Percentiles rank a stretch among this genome's conserved stretches.
Conservation (phyloP, 345 rosid species). For the Heritiera littoralis region DNA sequence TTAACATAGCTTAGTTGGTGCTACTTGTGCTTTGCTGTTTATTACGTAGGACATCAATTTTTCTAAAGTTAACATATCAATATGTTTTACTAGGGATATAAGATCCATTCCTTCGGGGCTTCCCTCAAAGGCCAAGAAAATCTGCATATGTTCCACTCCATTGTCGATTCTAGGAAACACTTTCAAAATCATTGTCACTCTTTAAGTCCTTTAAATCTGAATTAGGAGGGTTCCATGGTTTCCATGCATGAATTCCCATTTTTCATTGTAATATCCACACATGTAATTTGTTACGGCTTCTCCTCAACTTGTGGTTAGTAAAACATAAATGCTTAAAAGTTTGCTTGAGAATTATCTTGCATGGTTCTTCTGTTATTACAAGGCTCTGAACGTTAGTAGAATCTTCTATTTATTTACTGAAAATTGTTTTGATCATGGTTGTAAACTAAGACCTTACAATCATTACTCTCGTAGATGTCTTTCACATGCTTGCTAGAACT, state of each 20-base stretch:
- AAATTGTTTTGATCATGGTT: not conserved
- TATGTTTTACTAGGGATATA: not conserved
- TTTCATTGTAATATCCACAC: not conserved
- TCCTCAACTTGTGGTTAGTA: no score
- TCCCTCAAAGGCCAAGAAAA: not conserved
- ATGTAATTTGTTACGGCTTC: not conserved
- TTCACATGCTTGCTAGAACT: not conserved
- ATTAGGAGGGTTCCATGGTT: not conserved
- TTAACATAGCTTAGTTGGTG: not conserved
- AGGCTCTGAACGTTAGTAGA: not conserved
- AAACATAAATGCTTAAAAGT: no score
- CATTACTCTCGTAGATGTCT: not conserved
- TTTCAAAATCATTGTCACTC: not conserved
- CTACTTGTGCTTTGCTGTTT: not conserved
- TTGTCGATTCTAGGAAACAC: not conserved
- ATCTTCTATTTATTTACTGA: conserved; percentile 9
- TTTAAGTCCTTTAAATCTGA: conserved; percentile 1
- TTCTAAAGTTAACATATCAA: not conserved
- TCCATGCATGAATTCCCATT: not conserved
- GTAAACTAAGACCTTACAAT: not conserved
- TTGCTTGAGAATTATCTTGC: not conserved
- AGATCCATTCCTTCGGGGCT: not conserved
- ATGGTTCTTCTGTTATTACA: not conserved
- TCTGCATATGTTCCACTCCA: not conserved
- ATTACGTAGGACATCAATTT: not conserved